A percentile compares a stretch with the other conserved stretches of the same genome.
Evolutionary conservation across 2,329 filamentous ascomycete species (phyloP).

Genomic region (Rosellinia necatrix): DNA sequence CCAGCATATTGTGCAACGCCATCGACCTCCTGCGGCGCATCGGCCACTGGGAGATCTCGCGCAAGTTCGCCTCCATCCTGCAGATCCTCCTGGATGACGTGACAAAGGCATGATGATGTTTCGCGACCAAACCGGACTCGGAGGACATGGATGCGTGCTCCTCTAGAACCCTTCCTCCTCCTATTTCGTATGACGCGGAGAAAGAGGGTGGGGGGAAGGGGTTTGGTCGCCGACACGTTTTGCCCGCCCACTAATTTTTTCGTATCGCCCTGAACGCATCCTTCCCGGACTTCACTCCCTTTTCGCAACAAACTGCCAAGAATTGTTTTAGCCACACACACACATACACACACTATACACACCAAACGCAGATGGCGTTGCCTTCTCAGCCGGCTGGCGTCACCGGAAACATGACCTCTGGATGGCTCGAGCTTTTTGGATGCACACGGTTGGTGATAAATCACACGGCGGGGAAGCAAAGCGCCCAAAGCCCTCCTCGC

Average conservation of each 20-base stretch:
- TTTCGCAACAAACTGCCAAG: conserved; percentile 6
- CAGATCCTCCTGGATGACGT: conserved; percentile 23
- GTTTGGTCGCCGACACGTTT: no score
- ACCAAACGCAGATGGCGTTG: neutral
- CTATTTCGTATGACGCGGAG: no score
- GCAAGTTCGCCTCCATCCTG: conserved; percentile 25
- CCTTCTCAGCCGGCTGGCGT: neutral
- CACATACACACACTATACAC: no score
- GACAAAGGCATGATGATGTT: conserved; percentile 11
- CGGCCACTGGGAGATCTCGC: conserved; percentile 26
- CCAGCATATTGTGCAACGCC: conserved; percentile 25
- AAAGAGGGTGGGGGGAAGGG: no score
- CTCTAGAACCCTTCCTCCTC: no score
- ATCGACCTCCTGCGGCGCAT: conserved; percentile 25
- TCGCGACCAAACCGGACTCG: no score
- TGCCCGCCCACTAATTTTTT: no score
- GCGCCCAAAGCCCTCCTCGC: neutral
- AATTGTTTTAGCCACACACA: no score
- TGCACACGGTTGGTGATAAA: neutral
- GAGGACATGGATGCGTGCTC: no score
- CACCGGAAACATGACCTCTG: neutral
- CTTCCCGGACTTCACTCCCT: neutral
- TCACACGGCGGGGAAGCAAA: conserved; percentile 2
- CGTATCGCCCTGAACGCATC: neutral
- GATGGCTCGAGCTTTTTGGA: neutral